Conservation (phyloP, 371 early-diverging fungal species). For the Mortierella sp. region DNA sequence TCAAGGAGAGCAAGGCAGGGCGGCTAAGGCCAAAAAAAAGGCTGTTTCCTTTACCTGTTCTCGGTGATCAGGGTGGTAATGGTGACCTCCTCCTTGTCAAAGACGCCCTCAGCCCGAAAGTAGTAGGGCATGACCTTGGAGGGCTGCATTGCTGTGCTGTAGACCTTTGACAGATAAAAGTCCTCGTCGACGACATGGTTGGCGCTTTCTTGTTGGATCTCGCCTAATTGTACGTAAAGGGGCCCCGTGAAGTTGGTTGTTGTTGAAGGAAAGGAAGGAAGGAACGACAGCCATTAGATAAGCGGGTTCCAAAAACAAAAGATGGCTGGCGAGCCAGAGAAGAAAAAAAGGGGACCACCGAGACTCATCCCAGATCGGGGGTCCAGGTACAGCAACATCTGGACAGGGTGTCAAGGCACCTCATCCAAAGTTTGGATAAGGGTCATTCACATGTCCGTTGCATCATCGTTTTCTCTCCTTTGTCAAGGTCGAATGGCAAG, state of each 20-base stretch:
- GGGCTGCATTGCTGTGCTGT: constrained; percentile 75
- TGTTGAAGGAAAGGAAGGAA: neutral
- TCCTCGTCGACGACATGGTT: constrained; percentile 57
- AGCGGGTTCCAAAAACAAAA: neutral
- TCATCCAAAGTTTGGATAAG: neutral
- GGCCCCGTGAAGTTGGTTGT: neutral
- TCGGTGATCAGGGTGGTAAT: constrained; percentile 75
- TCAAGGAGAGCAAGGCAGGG: neutral
- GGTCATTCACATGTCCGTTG: neutral
- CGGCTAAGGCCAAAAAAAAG: neutral
- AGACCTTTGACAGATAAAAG: constrained; percentile 71
- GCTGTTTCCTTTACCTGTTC: constrained; percentile 59
- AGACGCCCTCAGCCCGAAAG: constrained; percentile 63
- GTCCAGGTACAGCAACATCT: neutral
- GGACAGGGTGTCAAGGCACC: neutral
- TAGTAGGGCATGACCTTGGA: constrained; percentile 74
- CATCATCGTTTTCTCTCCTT: neutral
- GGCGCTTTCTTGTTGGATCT: constrained; percentile 1
- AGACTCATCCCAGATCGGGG: constrained; percentile 6
- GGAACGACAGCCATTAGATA: constrained; percentile 1
- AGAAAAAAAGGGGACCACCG: neutral
- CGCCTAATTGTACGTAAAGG: neutral
- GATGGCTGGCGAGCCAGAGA: neutral
- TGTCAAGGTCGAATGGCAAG: neutral
- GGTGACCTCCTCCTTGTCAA: constrained; percentile 72